These are phyloP conservation scores for Thelephora aurantiotincta DNA, from an alignment of 768 basidiomycete genomes.

Conservation along the genomic window DNA sequence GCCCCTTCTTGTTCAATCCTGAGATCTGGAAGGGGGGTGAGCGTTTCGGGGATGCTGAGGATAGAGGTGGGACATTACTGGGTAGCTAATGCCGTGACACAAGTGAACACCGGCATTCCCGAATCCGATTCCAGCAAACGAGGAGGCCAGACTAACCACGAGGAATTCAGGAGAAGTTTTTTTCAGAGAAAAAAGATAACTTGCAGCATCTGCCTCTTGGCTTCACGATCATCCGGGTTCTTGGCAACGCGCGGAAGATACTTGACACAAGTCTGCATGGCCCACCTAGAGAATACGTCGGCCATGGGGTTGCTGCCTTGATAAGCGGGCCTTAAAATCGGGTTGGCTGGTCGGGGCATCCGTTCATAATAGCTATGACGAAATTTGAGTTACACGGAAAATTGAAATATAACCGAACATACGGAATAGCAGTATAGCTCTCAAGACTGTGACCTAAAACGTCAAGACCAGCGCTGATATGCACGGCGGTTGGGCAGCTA, in stretches of 20 bases:
- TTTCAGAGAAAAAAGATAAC: conserved; percentile 9
- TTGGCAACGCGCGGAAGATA: conserved; percentile 80
- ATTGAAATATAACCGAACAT: conserved; percentile 12
- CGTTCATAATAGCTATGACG: conserved; percentile 71
- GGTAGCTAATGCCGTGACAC: conserved; percentile 84
- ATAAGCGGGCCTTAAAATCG: conserved; percentile 82
- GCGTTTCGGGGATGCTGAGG: background rate
- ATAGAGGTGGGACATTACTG: conserved; percentile 29
- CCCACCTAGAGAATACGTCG: conserved; percentile 94
- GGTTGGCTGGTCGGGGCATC: conserved; percentile 79
- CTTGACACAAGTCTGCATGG: conserved; percentile 76
- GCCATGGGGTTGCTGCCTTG: conserved; percentile 91
- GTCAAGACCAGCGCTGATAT: conserved; percentile 90
- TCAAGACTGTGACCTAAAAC: conserved; percentile 95
- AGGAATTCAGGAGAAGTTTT: background rate
- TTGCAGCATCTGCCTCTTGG: conserved; percentile 84
- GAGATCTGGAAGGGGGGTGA: conserved; percentile 44
- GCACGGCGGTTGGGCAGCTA: conserved; percentile 80
- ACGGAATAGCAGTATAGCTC: conserved; percentile 91
- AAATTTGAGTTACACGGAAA: background rate
- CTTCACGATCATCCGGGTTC: conserved; percentile 66
- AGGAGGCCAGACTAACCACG: conserved; percentile 59
- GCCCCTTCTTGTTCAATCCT: conserved; percentile 87
- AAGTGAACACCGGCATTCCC: conserved; percentile 89
- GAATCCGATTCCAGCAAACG: conserved; percentile 92